These are phyloP conservation scores for Eucalyptus lansdowneana DNA, from an alignment of 345 rosid genomes.

Conservation along the genomic window DNA sequence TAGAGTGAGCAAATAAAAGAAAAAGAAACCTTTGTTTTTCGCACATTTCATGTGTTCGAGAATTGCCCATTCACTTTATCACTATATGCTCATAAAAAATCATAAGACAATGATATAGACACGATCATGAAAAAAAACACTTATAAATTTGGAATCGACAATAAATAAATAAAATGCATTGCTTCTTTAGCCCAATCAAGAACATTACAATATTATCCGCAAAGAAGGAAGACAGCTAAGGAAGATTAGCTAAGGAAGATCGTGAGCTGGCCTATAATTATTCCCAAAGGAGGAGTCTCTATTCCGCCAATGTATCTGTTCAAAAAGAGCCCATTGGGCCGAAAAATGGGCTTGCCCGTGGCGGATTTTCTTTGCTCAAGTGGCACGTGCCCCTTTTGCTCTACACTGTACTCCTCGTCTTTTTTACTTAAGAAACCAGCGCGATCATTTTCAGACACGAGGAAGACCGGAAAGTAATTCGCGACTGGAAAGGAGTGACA, in stretches of 20 bases:
- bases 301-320: background rate
- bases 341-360: background rate
- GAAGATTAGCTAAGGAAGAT: background rate
- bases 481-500: background rate
- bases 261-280: background rate
- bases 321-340: background rate
- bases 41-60: background rate
- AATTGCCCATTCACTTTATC: background rate
- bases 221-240: background rate
- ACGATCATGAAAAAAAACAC: background rate
- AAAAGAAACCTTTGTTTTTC: background rate
- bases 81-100: background rate
- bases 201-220: background rate
- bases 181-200: background rate
- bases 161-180: background rate
- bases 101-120: background rate
- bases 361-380: background rate
- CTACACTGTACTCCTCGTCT: background rate
- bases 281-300: background rate
- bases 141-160: background rate
- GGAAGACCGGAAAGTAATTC: background rate
- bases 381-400: background rate
- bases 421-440: background rate
- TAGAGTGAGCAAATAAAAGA: background rate
- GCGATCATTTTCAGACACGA: background rate